Conservation (phyloP, 176 grass and related monocot genomes). For the Elaeis guineensis region DNA sequence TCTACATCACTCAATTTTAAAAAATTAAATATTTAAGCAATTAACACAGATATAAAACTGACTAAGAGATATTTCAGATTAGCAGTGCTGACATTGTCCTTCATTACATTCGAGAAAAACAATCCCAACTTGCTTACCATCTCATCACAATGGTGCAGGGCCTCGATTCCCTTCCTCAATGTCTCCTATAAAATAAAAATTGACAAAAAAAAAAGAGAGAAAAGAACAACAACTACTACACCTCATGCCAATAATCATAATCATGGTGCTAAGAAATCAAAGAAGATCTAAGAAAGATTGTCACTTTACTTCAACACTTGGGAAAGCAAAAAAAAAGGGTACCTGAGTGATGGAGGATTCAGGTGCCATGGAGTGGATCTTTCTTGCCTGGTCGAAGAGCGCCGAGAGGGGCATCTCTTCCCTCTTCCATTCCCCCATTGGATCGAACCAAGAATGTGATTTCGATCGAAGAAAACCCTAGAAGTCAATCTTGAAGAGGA, state of each 20-base stretch:
- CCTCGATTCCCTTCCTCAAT: conserved; percentile 50
- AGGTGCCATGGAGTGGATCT: conserved; percentile 57
- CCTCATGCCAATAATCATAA: too few relatives aligned
- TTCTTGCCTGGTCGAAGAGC: conserved; percentile 65
- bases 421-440: conserved; percentile 16
- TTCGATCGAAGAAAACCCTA: conserved; percentile 1
- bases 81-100: conserved; percentile 86
- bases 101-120: conserved; percentile 82
- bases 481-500: neutral
- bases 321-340: neutral
- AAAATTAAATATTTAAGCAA: too few relatives aligned
- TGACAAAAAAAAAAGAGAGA: too few relatives aligned
- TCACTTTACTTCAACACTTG: too few relatives aligned
- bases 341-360: conserved; percentile 69
- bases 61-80: conserved; percentile 90
- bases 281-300: too few relatives aligned
- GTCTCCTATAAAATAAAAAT: conserved; percentile 10
- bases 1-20: too few relatives aligned
- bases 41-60: neutral
- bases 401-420: conserved; percentile 55
- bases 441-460: neutral
- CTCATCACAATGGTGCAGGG: conserved; percentile 60
- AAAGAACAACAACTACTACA: too few relatives aligned
- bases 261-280: too few relatives aligned
- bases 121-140: conserved; percentile 83